Percentiles rank a stretch among this genome's conserved stretches.
These are phyloP conservation scores for Arthrobotrys entomopaga DNA, from an alignment of 2,329 filamentous ascomycete genomes.

Conservation along the genomic window DNA sequence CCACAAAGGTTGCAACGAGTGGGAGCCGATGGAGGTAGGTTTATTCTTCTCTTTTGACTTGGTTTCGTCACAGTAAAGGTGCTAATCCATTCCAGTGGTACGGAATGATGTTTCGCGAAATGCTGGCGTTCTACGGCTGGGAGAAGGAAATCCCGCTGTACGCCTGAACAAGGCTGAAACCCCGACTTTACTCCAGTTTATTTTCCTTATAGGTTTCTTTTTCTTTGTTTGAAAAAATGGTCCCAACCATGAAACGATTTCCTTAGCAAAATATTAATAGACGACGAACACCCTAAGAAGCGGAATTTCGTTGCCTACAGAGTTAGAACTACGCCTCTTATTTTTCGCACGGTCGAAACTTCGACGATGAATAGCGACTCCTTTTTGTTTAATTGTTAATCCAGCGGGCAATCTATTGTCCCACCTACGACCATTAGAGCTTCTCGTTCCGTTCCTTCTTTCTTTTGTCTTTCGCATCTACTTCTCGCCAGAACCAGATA, in stretches of 20 bases:
- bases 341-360: background rate
- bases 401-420: background rate
- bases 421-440: constrained; percentile 12
- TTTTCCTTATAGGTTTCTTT: background rate
- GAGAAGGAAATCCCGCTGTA: constrained; percentile 58
- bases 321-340: background rate
- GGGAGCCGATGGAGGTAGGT: constrained; percentile 58
- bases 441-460: constrained; percentile 1
- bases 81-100: constrained; percentile 62
- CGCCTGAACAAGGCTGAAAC: constrained; percentile 42
- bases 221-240: background rate
- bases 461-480: background rate
- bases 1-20: constrained; percentile 58
- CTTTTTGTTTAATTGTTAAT: constrained; percentile 22
- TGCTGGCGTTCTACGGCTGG: constrained; percentile 58
- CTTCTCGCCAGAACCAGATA: background rate
- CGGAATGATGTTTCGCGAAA: constrained; percentile 63
- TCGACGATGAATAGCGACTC: constrained; percentile 37
- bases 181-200: background rate
- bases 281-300: background rate
- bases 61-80: background rate
- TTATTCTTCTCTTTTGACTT: background rate
- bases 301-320: constrained; percentile 7
- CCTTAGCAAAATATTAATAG: background rate
- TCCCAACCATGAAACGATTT: background rate